A percentile compares a stretch with the other conserved stretches of the same genome.
Evolutionary conservation across 192 early-diverging fungal genomes (phyloP).

Genomic region (Linnemannia exigua): DNA sequence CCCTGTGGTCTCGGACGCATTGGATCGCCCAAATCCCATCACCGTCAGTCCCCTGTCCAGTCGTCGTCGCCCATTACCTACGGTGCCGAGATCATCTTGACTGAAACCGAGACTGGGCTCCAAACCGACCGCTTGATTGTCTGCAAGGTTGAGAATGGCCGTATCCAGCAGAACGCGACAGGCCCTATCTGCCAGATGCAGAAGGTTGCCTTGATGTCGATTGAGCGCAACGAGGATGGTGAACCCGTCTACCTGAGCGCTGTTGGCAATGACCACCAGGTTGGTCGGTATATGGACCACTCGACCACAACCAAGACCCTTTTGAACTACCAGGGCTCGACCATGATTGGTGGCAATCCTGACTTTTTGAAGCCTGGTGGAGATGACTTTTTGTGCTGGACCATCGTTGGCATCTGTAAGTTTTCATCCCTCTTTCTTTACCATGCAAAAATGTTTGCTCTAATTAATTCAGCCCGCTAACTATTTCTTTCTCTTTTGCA

Average conservation of each 20-base stretch:
- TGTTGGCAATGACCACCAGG: constrained; percentile 56
- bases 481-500: not conserved
- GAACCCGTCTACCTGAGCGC: constrained; percentile 62
- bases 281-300: constrained; percentile 49
- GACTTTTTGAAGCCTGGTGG: constrained; percentile 45
- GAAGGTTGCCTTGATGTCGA: constrained; percentile 77
- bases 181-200: constrained; percentile 90
- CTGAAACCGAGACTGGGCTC: constrained; percentile 73
- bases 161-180: constrained; percentile 70
- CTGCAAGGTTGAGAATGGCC: constrained; percentile 84
- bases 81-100: constrained; percentile 80
- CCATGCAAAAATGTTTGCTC: not conserved
- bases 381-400: constrained; percentile 90
- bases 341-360: constrained; percentile 36
- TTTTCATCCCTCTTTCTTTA: constrained; percentile 58
- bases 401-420: constrained; percentile 83
- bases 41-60: constrained; percentile 25
- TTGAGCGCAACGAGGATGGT: constrained; percentile 44
- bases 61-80: constrained; percentile 72
- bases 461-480: constrained; percentile 1
- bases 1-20: constrained; percentile 19
- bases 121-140: constrained; percentile 79
- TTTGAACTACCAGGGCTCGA: constrained; percentile 47
- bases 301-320: constrained; percentile 37
- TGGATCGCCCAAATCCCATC: constrained; percentile 31